Conservation (phyloP, 2,329 filamentous ascomycete species). For the Pseudogymnoascus pannorum region DNA sequence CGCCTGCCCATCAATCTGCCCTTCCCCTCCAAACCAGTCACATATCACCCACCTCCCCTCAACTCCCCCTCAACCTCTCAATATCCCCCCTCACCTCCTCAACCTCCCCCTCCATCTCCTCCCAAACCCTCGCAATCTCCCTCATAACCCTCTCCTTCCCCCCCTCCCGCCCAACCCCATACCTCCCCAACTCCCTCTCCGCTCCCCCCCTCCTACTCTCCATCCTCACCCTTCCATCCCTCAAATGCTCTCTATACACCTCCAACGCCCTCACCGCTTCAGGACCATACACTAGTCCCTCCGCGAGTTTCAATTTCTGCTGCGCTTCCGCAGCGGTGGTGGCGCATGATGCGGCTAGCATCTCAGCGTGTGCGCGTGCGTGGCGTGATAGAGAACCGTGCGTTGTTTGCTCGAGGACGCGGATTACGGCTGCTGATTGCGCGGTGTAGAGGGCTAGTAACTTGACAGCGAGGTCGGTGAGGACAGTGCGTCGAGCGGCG, state of each 20-base stretch:
- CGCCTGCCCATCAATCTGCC: no score
- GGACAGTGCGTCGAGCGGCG: slow-evolving; percentile 28
- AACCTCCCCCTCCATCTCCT: slow-evolving; percentile 23
- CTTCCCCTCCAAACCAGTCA: neutral
- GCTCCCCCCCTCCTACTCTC: slow-evolving; percentile 20
- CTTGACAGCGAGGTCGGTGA: slow-evolving; percentile 28
- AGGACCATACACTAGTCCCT: slow-evolving; percentile 25
- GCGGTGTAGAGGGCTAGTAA: slow-evolving; percentile 21
- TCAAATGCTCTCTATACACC: slow-evolving; percentile 23
- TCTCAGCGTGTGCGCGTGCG: slow-evolving; percentile 17
- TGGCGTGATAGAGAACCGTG: slow-evolving; percentile 24
- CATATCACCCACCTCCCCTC: neutral
- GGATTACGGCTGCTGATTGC: slow-evolving; percentile 22
- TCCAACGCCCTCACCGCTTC: slow-evolving; percentile 22
- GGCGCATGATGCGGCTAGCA: slow-evolving; percentile 17
- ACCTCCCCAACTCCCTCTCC: slow-evolving; percentile 25
- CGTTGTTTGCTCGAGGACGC: slow-evolving; percentile 24
- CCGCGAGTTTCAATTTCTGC: slow-evolving; percentile 18
- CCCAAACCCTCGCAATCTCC: slow-evolving; percentile 28
- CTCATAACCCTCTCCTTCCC: slow-evolving; percentile 29
- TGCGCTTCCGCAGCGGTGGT: slow-evolving; percentile 15
- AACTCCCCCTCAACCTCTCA: slow-evolving; percentile 22
- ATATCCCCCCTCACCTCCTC: slow-evolving; percentile 27
- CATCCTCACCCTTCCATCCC: slow-evolving; percentile 23
- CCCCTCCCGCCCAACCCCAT: slow-evolving; percentile 24